Base-by-base conservation (phyloP, 2,329 filamentous ascomycete genomes). In the Penicillium expansum region DNA sequence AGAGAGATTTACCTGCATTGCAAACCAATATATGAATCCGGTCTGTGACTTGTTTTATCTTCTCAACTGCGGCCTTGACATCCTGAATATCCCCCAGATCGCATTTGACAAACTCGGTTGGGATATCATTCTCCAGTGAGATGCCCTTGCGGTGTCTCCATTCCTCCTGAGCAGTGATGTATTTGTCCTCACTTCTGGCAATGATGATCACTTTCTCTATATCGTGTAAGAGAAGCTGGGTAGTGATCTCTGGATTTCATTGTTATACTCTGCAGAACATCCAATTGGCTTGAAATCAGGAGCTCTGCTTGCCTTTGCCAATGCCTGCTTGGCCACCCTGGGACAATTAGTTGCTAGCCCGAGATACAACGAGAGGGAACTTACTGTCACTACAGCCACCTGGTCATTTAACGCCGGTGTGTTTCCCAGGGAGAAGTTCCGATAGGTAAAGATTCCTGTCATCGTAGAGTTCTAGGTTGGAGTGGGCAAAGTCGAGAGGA, bases 21-120 rank as follows among this genome's bases (percentile, higher is more conserved):
- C 68, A 70, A 43, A 73, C 57, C 43, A 74, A 59, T 18, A 72
- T 67, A 56, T 74, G 68, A 24, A 73, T 54, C 11, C 65, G 62
- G 24, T 67, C 57, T 11, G 67, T 65, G 33, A 59, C 50, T 29
- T 50, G 48, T 48, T 59, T 61, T 14, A 73, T 61, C 16, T 60
- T 16, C 18, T 64, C 48, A 9, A 65, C 67, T 8, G 63, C 65
- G 2, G 57, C 52, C 42, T 62, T 59, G 16, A 68, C 66, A 30
- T 58, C 55, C 20, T 44, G 32, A 47, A 73, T 64, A 62, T 71
- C 66, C 30, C 52, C 62, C 22, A 74, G 60, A 59, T 74, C 69
- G 49, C 70, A 72, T 49, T 59, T 50, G n/a, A 72, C 48, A 43
- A 71, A 73, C 16, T 59, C 47, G 10, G 65, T 57, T 48, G 63